Base-by-base conservation (phyloP, 2,329 filamentous ascomycete genomes). In the Hirsutella thompsonii region DNA sequence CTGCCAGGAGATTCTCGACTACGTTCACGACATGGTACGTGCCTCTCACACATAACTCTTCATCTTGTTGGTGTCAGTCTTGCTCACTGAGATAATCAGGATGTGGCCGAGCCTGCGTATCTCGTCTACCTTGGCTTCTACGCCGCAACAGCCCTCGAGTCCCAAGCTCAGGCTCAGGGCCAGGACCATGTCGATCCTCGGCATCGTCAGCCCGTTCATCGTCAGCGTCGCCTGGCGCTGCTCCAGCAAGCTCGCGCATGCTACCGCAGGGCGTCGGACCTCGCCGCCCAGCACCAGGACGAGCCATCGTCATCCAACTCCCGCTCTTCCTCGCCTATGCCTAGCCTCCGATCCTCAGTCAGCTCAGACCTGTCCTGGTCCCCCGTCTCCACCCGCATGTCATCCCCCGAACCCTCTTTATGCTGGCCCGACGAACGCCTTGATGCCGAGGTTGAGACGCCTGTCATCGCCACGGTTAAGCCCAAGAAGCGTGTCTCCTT, bases 121-220 rank as follows among this genome's bases (percentile, higher is more conserved):
- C 60, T 76, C 28, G 70, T 78, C 47, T 76, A 75, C 45, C 62
- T 79, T 5, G 68, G 75, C 52, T 77, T 78, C 53, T 79, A 77
- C 46, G 74, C 73, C n/a, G 74, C 74, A 18, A 69, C 64, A n/a
- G 70, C 74, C 13, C 63, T 74, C 34, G 74, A 78, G 50, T 69
- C 70, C 60, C 72, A 72, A 48, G 72, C 72, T 6, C 23, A 26
- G 23, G 23, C 23, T 6, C 23, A 26, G 11, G 23, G 23, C 23
- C 23, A 26, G 23, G 23, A 11, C 11, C 23, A 26, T 11, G 6
- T 26, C 23, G 23, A 26, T 26, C 23, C 11, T 26, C 23, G 23
- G 23, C 23, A 26, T 1, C 64, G 67, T 21, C 63, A 64, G 14
- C 56, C 62, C 10, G 63, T 62, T 2, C 69, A 69, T 18, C 11